phyloP scores from a whole-genome alignment of 345 rosid species.

The Corchorus olitorius region DNA sequence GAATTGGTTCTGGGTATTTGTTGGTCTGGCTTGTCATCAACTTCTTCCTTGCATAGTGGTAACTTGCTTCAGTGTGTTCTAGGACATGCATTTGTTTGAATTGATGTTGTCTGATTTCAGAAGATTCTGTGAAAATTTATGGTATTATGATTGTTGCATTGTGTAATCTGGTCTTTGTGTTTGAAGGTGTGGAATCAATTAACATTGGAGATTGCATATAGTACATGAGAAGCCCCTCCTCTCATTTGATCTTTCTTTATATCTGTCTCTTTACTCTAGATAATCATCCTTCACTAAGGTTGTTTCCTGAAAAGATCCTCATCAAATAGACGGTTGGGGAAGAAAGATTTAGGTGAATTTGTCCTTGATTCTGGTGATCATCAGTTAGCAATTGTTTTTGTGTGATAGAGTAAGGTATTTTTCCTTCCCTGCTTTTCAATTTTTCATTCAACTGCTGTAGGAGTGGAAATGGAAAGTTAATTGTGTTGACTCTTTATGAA shows the following conservation, averaged over 20 bases:
- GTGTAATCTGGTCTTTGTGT: neutral
- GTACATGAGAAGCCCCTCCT: neutral
- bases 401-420: constrained; percentile 3
- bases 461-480: too few relatives aligned
- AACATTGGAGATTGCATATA: neutral
- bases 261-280: neutral
- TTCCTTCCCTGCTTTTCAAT: neutral
- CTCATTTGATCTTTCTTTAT: neutral
- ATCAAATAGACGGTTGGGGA: too few relatives aligned
- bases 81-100: neutral
- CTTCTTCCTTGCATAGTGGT: neutral
- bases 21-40: constrained; percentile 4
- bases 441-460: too few relatives aligned
- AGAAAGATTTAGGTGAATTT: neutral
- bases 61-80: neutral
- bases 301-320: too few relatives aligned
- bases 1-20: constrained; percentile 7
- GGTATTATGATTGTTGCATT: neutral
- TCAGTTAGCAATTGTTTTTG: neutral
- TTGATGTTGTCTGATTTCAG: constrained; percentile 1
- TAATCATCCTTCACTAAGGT: too few relatives aligned
- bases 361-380: neutral
- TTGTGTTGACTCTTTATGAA: too few relatives aligned
- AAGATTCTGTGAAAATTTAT: constrained; percentile 7
- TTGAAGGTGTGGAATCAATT: neutral